phyloP scores from a whole-genome alignment of 1,284 basidiomycete genomes.

The Veloporphyrellus conicus region DNA sequence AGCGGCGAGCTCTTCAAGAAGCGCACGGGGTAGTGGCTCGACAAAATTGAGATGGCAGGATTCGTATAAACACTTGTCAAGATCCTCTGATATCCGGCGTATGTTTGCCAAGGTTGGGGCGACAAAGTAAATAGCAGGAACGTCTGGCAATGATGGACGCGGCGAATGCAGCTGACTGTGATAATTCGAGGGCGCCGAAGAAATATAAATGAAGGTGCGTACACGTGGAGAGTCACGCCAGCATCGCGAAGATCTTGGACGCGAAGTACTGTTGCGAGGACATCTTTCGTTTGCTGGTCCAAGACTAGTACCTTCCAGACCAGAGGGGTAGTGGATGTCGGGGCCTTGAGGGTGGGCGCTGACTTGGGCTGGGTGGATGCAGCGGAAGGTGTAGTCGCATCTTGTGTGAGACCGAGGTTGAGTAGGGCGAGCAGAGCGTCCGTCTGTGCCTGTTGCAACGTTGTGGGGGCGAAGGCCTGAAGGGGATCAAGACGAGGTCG shows the following conservation, averaged over 20 bases:
- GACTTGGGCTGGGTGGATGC: conserved; percentile 26
- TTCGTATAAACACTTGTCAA: conserved; percentile 87
- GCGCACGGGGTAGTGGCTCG: conserved; percentile 79
- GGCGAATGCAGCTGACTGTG: conserved; percentile 85
- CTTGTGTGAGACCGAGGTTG: conserved; percentile 52
- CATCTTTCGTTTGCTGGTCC: conserved; percentile 94
- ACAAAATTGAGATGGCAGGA: conserved; percentile 95
- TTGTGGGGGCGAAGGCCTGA: conserved; percentile 34
- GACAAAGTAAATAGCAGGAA: conserved; percentile 97
- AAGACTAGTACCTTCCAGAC: conserved; percentile 97
- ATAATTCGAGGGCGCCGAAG: conserved; percentile 9
- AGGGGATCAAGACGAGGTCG: neutral
- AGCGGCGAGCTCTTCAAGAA: conserved; percentile 92
- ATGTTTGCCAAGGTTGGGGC: conserved; percentile 87
- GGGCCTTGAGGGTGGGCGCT: conserved; percentile 41
- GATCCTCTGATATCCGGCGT: conserved; percentile 83
- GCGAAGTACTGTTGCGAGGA: conserved; percentile 89
- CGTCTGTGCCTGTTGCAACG: conserved; percentile 78
- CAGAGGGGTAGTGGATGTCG: conserved; percentile 62
- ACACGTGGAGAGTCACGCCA: conserved; percentile 97
- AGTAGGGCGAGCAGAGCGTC: conserved; percentile 64
- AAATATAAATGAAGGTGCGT: conserved; percentile 26
- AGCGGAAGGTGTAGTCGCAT: conserved; percentile 32
- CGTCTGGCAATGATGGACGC: conserved; percentile 88
- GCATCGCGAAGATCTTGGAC: conserved; percentile 96